Base-by-base conservation (phyloP, 2,329 filamentous ascomycete genomes). In the Thielaviopsis populi region DNA sequence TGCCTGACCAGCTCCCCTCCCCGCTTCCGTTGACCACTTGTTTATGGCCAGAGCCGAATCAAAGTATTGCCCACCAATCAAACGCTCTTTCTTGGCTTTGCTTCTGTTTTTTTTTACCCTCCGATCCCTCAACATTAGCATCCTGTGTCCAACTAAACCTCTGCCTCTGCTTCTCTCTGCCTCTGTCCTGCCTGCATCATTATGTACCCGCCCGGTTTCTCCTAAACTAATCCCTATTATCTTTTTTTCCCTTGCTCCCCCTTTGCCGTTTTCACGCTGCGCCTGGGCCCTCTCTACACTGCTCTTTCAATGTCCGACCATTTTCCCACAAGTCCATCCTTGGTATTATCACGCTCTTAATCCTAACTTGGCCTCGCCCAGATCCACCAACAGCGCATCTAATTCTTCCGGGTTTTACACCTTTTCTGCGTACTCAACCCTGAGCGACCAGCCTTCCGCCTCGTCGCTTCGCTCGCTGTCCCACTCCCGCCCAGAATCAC, bases 311-410 rank as follows among this genome's bases (percentile, higher is more conserved):
- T 56, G 53, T 17, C 53, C 53, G 33, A n/a, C 30, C n/a, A 56
- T 37, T 56, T 56, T 33, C 11, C 30, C 27, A 56, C 53, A 10
- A 56, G 8, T n/a, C n/a, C 30, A 56, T 37, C 27, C 53, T 56
- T 33, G 50, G 22, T 41, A 48, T 48, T 15, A 40, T 19, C 42
- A 8, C n/a, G 24, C 1, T 13, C 30, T 24, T 40, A 19, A 19
- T 63, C 66, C 67, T 67, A 68, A 67, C 65, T 67, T 50, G 54
- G 17, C 60, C 46, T 24, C 22, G 8, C 61, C 17, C 56, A 65
- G 63, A 62, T 65, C 63, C 11, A 33, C 43, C 11, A 40, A 54
- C 11, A 37, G 63, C 40, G 43, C 43, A 19, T 48, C 63, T 53
- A 65, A 65, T 30, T 37, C 24, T 24, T 22, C 46, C 17, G 43